A percentile compares a stretch with the other conserved stretches of the same genome.
Evolutionary conservation across 2,329 filamentous ascomycete species (phyloP).

Genomic region (Fragosphaeria purpurea): DNA sequence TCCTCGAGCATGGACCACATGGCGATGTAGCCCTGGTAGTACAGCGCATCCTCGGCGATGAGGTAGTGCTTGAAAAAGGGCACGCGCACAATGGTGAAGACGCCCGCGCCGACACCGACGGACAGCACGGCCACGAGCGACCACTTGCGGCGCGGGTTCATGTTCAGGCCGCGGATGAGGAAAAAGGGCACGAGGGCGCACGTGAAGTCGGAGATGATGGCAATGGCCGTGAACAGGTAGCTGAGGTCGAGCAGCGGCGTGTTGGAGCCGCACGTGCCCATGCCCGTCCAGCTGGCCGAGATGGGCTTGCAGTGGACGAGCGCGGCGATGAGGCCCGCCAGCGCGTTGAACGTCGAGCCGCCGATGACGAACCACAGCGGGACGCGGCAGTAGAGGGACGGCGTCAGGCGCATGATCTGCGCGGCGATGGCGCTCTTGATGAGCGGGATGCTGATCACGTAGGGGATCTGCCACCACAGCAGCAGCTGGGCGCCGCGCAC

Average conservation of each 20-base stretch:
- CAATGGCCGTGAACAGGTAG: constrained; percentile 8
- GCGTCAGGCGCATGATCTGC: constrained; percentile 11
- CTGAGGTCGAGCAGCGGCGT: constrained; percentile 9
- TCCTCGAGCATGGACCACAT: constrained; percentile 10
- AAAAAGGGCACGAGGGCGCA: constrained; percentile 11
- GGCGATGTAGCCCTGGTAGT: constrained; percentile 9
- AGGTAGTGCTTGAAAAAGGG: constrained; percentile 9
- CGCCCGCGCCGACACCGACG: constrained; percentile 22
- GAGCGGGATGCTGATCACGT: constrained; percentile 12
- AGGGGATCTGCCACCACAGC: constrained; percentile 11
- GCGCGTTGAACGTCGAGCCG: constrained; percentile 8
- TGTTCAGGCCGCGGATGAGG: constrained; percentile 10
- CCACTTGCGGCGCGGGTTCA: constrained; percentile 8
- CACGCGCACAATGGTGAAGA: constrained; percentile 26
- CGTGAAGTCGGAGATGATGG: constrained; percentile 10
- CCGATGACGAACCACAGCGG: constrained; percentile 9
- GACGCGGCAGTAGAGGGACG: constrained; percentile 1
- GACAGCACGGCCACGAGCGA: constrained; percentile 9
- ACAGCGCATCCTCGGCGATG: not conserved
- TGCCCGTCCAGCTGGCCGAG: constrained; percentile 12
- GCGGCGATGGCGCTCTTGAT: constrained; percentile 13
- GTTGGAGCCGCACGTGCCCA: constrained; percentile 11
- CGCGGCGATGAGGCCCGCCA: constrained; percentile 11
- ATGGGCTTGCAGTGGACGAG: constrained; percentile 13
- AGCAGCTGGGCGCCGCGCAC: constrained; percentile 10